These are phyloP conservation scores for Polyporus tsugae DNA, from an alignment of 1,284 basidiomycete species.

Conservation along the genomic window DNA sequence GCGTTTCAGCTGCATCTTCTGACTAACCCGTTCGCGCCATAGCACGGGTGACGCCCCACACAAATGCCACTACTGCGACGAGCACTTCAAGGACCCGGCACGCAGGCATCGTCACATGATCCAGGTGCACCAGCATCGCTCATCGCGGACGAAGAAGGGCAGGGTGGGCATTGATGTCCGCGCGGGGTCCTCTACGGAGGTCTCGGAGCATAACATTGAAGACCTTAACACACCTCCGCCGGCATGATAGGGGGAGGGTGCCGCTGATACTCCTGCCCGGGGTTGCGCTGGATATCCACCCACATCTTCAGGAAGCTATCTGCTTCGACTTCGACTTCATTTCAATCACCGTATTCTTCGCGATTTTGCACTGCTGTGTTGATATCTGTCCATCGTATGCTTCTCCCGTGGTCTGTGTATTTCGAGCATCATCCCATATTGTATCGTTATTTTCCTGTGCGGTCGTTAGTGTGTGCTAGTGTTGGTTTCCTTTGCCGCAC, in stretches of 20 bases:
- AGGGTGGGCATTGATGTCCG: conserved; percentile 12
- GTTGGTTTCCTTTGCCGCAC: not conserved
- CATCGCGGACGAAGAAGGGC: conserved; percentile 46
- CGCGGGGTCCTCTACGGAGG: conserved; percentile 13
- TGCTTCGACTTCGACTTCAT: not conserved
- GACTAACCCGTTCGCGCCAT: conserved; percentile 8
- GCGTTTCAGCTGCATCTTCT: conserved; percentile 18
- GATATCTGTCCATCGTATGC: conserved; percentile 4
- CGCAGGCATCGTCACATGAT: conserved; percentile 67
- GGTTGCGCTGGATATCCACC: not conserved
- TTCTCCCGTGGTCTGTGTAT: conserved; percentile 11
- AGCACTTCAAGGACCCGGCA: conserved; percentile 68
- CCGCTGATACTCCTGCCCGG: not conserved
- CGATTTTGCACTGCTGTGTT: conserved; percentile 1
- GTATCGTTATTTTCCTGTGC: conserved; percentile 16
- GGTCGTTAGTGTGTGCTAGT: not conserved
- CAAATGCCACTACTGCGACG: conserved; percentile 61
- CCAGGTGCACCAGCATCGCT: conserved; percentile 58
- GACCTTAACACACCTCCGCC: conserved; percentile 10
- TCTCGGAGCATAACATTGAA: conserved; percentile 19
- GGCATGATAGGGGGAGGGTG: not conserved
- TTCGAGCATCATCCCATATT: not conserved
- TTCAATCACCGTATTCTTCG: not conserved
- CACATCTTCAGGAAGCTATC: not conserved
- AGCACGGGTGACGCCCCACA: conserved; percentile 67